These are phyloP conservation scores for Amylocarpus encephaloides DNA, from an alignment of 2,329 filamentous ascomycete genomes.

Conservation along the genomic window DNA sequence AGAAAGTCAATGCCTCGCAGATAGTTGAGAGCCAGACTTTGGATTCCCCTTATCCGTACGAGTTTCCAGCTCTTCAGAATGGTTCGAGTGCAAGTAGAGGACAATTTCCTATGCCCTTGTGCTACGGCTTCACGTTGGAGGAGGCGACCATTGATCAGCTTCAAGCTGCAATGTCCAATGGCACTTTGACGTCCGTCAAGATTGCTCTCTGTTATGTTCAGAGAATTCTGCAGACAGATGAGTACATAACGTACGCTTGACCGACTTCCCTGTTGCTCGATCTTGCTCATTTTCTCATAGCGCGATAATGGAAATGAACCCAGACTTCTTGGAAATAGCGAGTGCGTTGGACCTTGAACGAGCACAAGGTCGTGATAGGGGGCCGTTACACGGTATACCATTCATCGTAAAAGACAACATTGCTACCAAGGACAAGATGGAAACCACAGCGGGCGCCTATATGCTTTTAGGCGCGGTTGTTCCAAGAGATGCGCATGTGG, in stretches of 20 bases:
- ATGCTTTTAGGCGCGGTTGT: slow-evolving; percentile 59
- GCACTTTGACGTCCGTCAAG: slow-evolving; percentile 50
- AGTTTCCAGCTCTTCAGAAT: slow-evolving; percentile 35
- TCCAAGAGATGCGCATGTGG: slow-evolving; percentile 61
- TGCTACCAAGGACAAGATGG: slow-evolving; percentile 60
- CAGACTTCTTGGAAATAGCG: slow-evolving; percentile 59
- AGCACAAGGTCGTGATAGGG: slow-evolving; percentile 46
- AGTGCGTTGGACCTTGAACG: slow-evolving; percentile 54
- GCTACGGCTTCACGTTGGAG: slow-evolving; percentile 54
- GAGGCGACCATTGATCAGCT: slow-evolving; percentile 66
- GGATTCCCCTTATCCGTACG: slow-evolving; percentile 30
- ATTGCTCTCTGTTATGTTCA: slow-evolving; percentile 57
- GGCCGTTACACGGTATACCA: slow-evolving; percentile 68
- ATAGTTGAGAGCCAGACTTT: slow-evolving; percentile 26
- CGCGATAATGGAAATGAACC: slow-evolving; percentile 60
- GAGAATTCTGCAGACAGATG: slow-evolving; percentile 54
- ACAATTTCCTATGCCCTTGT: slow-evolving; percentile 56
- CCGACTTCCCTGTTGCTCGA: background rate
- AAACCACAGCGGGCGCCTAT: slow-evolving; percentile 67
- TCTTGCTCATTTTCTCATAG: slow-evolving; percentile 29
- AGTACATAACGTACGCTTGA: slow-evolving; percentile 52
- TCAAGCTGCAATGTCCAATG: slow-evolving; percentile 49
- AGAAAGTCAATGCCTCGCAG: background rate
- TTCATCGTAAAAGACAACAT: slow-evolving; percentile 72
- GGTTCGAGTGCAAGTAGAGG: slow-evolving; percentile 23